These are phyloP conservation scores for Peronospora belbahrii DNA, from an alignment of 352 stramenopile species.

Conservation along the genomic window DNA sequence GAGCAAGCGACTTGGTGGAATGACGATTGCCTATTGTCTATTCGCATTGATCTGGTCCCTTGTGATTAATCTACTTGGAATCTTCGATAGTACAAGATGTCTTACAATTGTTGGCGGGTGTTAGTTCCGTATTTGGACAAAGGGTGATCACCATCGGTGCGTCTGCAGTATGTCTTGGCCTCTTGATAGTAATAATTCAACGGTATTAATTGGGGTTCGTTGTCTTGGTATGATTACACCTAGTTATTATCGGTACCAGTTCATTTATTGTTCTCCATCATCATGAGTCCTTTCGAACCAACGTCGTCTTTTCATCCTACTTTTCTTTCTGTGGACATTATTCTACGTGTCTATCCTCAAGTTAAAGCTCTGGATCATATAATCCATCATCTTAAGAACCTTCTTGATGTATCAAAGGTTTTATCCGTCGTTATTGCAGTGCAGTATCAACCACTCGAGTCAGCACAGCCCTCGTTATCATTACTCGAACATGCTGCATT, in stretches of 20 bases:
- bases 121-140: no score
- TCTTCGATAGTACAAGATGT: constrained; percentile 33
- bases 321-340: constrained; percentile 28
- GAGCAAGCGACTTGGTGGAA: constrained; percentile 19
- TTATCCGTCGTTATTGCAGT: constrained; percentile 25
- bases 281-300: no score
- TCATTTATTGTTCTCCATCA: no score
- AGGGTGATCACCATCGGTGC: no score
- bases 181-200: no score
- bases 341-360: constrained; percentile 13
- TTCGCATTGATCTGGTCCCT: constrained; percentile 36
- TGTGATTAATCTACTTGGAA: constrained; percentile 30
- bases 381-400: constrained; percentile 13
- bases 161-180: no score
- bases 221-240: no score
- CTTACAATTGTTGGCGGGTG: constrained; percentile 32
- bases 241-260: no score
- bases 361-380: constrained; percentile 29
- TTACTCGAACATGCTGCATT: constrained; percentile 23
- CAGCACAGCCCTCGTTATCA: constrained; percentile 12
- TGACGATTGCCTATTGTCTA: constrained; percentile 26
- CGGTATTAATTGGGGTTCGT: no score
- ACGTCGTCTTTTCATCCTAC: constrained; percentile 1
- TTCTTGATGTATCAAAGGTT: constrained; percentile 29
- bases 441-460: constrained; percentile 8